Evolutionary conservation across 768 basidiomycete species (phyloP).

Genomic region (Lactifluus subvellereus): DNA sequence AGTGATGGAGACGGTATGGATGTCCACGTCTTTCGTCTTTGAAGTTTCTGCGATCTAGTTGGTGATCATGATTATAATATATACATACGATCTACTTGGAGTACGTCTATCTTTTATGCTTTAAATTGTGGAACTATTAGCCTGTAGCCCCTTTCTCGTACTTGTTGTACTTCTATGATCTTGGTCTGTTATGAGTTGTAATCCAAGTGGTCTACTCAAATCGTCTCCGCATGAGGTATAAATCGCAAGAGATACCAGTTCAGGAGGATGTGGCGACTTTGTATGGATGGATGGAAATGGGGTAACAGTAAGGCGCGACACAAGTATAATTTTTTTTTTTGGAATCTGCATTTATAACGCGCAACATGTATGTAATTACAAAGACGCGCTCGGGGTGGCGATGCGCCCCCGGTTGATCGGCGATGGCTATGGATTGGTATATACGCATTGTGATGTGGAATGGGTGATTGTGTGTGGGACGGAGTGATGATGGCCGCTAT

Average conservation of each 20-base stretch:
- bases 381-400: no score
- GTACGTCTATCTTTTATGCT: neutral
- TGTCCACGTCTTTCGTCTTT: neutral
- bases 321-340: no score
- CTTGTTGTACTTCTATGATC: neutral
- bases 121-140: conserved; percentile 1
- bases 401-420: no score
- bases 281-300: neutral
- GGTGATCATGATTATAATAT: neutral
- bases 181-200: neutral
- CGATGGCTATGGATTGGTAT: no score
- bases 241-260: neutral
- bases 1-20: neutral
- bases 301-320: neutral
- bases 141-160: conserved; percentile 6
- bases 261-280: neutral
- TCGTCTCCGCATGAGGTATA: neutral
- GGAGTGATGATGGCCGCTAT: no score
- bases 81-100: neutral
- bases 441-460: no score
- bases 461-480: no score
- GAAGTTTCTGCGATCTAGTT: neutral
- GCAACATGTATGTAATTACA: no score
- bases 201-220: neutral
- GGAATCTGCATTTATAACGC: no score